Evolutionary conservation across 257 asterid genomes (phyloP).

Genomic region (Schizonepeta tenuifolia): DNA sequence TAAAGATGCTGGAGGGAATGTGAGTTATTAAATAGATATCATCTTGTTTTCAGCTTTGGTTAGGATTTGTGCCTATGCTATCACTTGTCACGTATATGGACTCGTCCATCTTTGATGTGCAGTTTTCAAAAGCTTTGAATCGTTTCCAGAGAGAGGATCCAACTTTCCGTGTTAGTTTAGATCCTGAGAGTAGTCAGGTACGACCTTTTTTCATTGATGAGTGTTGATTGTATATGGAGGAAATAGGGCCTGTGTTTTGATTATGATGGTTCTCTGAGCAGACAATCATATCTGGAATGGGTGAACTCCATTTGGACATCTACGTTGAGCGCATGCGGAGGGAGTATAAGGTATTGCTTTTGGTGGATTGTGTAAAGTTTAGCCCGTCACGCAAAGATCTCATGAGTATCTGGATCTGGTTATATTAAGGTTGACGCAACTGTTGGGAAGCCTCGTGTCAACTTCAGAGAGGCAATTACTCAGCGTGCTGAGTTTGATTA

Average conservation of each 20-base stretch:
- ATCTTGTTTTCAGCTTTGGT: constrained; percentile 26
- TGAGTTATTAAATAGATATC: constrained; percentile 43
- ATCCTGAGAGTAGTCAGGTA: constrained; percentile 96
- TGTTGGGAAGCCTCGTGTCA: constrained; percentile 99
- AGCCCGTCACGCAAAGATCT: constrained; percentile 4
- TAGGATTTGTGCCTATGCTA: constrained; percentile 14
- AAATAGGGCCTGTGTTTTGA: constrained; percentile 19
- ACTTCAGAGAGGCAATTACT: constrained; percentile 95
- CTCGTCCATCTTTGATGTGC: constrained; percentile 39
- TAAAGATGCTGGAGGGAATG: constrained; percentile 96
- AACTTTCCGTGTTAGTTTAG: constrained; percentile 96
- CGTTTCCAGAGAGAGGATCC: constrained; percentile 99
- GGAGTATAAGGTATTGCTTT: constrained; percentile 81
- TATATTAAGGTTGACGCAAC: constrained; percentile 83
- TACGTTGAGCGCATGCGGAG: constrained; percentile 98
- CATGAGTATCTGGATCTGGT: constrained; percentile 28
- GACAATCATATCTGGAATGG: constrained; percentile 99
- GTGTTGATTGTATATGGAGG: constrained; percentile 20
- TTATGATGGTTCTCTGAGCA: constrained; percentile 50
- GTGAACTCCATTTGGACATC: constrained; percentile 95
- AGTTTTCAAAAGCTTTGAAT: constrained; percentile 98
- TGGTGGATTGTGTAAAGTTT: constrained; percentile 14
- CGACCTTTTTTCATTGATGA: constrained; percentile 28
- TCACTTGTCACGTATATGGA: constrained; percentile 19
- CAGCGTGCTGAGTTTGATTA: constrained; percentile 94